Conservation (phyloP, 2,329 filamentous ascomycete genomes). For the Fusarium nurragi region DNA sequence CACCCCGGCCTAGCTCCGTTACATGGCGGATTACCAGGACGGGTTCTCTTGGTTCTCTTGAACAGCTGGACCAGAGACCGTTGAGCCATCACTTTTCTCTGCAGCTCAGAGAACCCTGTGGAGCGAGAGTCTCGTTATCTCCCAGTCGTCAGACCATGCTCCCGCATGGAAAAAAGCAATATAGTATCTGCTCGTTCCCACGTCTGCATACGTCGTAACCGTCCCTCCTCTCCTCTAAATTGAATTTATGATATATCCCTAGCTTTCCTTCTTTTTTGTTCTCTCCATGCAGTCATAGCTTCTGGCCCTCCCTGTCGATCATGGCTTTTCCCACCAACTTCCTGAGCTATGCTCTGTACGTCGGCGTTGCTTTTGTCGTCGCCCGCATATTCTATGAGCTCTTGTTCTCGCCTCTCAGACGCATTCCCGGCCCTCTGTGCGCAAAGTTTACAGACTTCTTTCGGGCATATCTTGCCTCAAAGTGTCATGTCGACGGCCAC, state of each 20-base stretch:
- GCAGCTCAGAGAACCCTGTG: neutral
- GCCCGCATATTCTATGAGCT: slow-evolving; percentile 19
- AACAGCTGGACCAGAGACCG: neutral
- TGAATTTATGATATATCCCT: slow-evolving; percentile 10
- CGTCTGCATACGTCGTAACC: neutral
- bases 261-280: neutral
- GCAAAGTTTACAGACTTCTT: slow-evolving; percentile 32
- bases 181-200: neutral
- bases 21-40: neutral
- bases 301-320: slow-evolving; percentile 6
- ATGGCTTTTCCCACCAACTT: slow-evolving; percentile 14
- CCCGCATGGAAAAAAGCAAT: slow-evolving; percentile 15
- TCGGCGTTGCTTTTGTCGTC: slow-evolving; percentile 5
- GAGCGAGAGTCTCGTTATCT: neutral
- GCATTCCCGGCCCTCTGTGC: slow-evolving; percentile 15
- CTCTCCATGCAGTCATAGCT: neutral
- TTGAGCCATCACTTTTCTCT: neutral
- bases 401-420: slow-evolving; percentile 26
- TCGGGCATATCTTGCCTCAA: slow-evolving; percentile 16
- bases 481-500: slow-evolving; percentile 20
- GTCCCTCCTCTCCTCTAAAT: neutral
- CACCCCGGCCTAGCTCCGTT: neutral
- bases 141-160: neutral
- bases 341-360: slow-evolving; percentile 7
- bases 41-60: neutral